Percentiles rank a stretch among this genome's conserved stretches.
Evolutionary conservation across 257 asterid genomes (phyloP).

Genomic region (Nicotiana benthamiana): DNA sequence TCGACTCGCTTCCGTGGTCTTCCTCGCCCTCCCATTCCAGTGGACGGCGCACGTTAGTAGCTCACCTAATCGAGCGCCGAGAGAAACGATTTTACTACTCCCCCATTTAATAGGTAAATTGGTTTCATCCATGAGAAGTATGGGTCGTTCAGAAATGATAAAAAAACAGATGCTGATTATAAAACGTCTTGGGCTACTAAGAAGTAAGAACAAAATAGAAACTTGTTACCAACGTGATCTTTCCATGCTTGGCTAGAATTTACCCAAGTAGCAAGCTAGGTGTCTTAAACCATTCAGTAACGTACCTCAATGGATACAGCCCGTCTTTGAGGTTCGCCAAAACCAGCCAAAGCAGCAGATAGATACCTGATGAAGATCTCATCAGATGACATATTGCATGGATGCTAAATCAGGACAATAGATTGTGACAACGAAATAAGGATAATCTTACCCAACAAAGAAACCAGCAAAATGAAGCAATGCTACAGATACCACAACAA

Average conservation of each 20-base stretch:
- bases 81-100: too few species aligned
- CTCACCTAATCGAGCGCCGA: too few species aligned
- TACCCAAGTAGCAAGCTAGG: neutral
- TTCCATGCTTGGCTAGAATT: neutral
- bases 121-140: neutral
- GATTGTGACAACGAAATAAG: neutral
- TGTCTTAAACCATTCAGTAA: neutral
- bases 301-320: conserved; percentile 85
- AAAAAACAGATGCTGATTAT: neutral
- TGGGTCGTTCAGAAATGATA: neutral
- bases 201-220: neutral
- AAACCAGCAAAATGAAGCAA: conserved; percentile 75
- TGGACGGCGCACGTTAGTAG: too few species aligned
- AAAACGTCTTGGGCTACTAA: neutral
- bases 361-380: conserved; percentile 43
- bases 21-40: too few species aligned
- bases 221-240: neutral
- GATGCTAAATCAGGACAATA: neutral
- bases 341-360: conserved; percentile 68
- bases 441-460: conserved; percentile 65
- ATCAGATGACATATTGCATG: neutral
- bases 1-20: too few species aligned
- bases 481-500: conserved; percentile 54
- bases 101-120: too few species aligned
- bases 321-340: conserved; percentile 78